These are phyloP conservation scores for Macrophomina phaseolina DNA, from an alignment of 2,329 filamentous ascomycete species.

Conservation along the genomic window DNA sequence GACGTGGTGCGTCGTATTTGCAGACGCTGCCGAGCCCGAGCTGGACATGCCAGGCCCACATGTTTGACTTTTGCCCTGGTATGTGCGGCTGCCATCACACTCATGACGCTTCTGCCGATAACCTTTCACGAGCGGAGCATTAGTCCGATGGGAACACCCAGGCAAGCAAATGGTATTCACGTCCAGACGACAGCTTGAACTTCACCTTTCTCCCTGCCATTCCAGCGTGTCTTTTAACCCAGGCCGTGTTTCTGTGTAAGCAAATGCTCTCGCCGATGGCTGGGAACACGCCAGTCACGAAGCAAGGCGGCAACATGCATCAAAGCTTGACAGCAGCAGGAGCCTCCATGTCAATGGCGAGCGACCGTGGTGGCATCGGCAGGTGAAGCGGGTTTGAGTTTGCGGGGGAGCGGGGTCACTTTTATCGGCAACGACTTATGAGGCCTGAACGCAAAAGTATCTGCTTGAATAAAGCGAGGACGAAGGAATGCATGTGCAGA, in stretches of 20 bases:
- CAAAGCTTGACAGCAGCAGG: background rate
- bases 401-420: conserved; percentile 1
- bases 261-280: background rate
- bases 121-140: too few species aligned
- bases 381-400: background rate
- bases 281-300: too few species aligned
- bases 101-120: too few species aligned
- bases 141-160: too few species aligned
- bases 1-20: too few species aligned
- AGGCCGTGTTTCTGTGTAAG: too few species aligned
- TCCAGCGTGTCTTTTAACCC: too few species aligned
- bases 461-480: too few species aligned
- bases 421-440: background rate
- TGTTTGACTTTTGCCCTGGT: background rate
- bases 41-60: background rate
- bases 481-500: too few species aligned
- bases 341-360: background rate
- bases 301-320: background rate
- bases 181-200: too few species aligned
- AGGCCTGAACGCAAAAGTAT: background rate
- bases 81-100: background rate
- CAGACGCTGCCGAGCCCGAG: background rate
- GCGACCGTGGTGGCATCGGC: background rate
- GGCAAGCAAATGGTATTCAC: too few species aligned
- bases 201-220: too few species aligned